Evolutionary conservation across 768 basidiomycete genomes (phyloP), one percentile per base, ranked within the genome.

Genomic region (Lactifluus volemus): DNA sequence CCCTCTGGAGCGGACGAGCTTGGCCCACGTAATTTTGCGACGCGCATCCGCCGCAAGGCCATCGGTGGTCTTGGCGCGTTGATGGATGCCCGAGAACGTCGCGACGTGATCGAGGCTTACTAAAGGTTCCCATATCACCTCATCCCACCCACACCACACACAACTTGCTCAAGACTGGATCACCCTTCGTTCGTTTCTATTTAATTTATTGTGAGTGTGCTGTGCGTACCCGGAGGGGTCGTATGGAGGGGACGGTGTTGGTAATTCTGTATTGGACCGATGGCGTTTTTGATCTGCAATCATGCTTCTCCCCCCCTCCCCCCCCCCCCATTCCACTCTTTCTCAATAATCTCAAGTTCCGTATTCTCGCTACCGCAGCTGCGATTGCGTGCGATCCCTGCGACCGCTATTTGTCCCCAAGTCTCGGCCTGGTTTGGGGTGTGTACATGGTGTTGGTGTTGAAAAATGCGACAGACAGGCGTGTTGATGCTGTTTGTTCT

Each of bases 11-110:
- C 84, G 65, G 91, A 93, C 69, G 91, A 93, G 70, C 82, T 93
- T 53, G 86, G 87, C 19, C 86, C 88, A 48, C 87, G 89, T 80
- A 93, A 93, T 72, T 93, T 93, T 77, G 91, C 91, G 7, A 84
- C 85, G 41, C 83, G 91, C 67, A 87, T 89, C 74, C 81, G 90
- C 73, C 83, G 88, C 68, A 84, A 88, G 78, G 90, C 91, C 19
- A 88, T 92, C 61, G 88, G 86, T 38, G 88, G 89, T 30, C 75
- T 92, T 53, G 86, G 86, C 58, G 81, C 81, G 69, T 81, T 92
- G 67, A 84, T 91, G 81, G 86, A 81, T 68, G 88, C 89, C 38
- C 83, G 89, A 63, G 89, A 90, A 77, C 81, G 86, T 69, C 78
- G 89, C 64, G 89, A 89, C 29, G 29, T 63, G 30, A 53, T 64